These are phyloP conservation scores for Skeletonema costatum DNA, from an alignment of 108 stramenopile genomes.

Conservation along the genomic window DNA sequence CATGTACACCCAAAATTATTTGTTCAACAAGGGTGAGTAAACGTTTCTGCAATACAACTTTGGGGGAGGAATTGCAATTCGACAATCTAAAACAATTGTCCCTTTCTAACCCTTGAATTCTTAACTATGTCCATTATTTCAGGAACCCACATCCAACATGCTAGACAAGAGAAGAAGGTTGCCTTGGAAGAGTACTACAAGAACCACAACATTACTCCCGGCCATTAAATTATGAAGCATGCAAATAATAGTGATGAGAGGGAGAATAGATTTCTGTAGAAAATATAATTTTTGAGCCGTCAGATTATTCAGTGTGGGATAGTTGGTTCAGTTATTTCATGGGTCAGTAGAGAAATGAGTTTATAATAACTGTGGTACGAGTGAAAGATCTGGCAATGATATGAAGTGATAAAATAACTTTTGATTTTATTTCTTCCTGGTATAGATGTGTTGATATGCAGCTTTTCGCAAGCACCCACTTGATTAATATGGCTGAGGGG, in stretches of 20 bases:
- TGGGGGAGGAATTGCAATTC: neutral
- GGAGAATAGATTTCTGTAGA: slow-evolving; percentile 5
- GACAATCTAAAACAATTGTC: neutral
- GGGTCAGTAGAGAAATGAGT: neutral
- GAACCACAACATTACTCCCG: slow-evolving; percentile 20
- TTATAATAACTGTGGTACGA: neutral
- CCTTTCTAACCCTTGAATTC: neutral
- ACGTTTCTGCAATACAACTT: neutral
- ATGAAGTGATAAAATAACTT: neutral
- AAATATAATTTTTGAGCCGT: neutral
- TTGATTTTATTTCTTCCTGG: neutral
- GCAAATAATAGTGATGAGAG: neutral
- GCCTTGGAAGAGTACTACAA: slow-evolving; percentile 39
- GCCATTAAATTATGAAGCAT: slow-evolving; percentile 24
- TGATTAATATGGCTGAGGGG: no score
- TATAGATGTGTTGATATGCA: no score
- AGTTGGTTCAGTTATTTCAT: neutral
- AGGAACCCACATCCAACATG: slow-evolving; percentile 17
- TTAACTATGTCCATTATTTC: neutral
- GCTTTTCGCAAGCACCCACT: no score
- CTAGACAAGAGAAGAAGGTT: slow-evolving; percentile 25
- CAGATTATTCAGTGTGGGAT: neutral
- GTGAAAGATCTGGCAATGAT: neutral
- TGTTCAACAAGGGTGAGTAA: slow-evolving; percentile 56
- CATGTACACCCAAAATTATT: slow-evolving; percentile 65